These are phyloP conservation scores for Neopestalotiopsis sp. DNA, from an alignment of 2,329 filamentous ascomycete species.

Conservation along the genomic window DNA sequence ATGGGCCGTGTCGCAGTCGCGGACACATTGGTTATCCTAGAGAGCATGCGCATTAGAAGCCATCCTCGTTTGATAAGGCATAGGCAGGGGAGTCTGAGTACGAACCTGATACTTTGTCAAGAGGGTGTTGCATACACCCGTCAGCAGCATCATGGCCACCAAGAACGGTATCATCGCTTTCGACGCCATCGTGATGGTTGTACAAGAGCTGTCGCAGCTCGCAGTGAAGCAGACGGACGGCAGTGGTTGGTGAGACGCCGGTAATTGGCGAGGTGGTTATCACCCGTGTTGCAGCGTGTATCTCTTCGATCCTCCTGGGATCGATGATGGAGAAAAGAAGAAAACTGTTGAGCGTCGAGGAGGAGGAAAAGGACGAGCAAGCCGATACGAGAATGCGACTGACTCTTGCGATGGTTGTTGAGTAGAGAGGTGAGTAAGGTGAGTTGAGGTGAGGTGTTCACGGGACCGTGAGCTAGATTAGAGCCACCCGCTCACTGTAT, in stretches of 20 bases:
- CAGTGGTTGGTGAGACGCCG: neutral
- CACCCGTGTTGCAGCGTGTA: neutral
- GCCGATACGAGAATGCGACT: neutral
- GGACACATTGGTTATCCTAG: conserved; percentile 95
- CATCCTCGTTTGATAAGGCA: neutral
- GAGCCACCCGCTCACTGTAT: neutral
- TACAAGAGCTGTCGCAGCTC: neutral
- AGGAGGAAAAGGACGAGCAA: neutral
- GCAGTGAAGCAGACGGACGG: neutral
- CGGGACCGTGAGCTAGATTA: neutral
- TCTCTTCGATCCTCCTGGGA: neutral
- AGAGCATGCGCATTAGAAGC: neutral
- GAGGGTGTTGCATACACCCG: conserved; percentile 95
- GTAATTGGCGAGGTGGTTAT: neutral
- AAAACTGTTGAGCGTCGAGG: neutral
- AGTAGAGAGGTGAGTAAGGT: neutral
- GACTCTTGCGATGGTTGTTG: neutral
- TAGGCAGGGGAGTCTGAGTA: conserved; percentile 18
- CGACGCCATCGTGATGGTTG: conserved; percentile 65
- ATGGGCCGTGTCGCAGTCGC: conserved; percentile 78
- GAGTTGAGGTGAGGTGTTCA: conserved; percentile 8
- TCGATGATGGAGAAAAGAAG: neutral
- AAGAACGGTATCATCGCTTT: conserved; percentile 80
- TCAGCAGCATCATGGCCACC: conserved; percentile 95
- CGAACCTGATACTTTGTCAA: conserved; percentile 93